A percentile compares a stretch with the other conserved stretches of the same genome.
Evolutionary conservation across 805 yeast species (phyloP).

Genomic region (Monosporozyma aerobia): DNA sequence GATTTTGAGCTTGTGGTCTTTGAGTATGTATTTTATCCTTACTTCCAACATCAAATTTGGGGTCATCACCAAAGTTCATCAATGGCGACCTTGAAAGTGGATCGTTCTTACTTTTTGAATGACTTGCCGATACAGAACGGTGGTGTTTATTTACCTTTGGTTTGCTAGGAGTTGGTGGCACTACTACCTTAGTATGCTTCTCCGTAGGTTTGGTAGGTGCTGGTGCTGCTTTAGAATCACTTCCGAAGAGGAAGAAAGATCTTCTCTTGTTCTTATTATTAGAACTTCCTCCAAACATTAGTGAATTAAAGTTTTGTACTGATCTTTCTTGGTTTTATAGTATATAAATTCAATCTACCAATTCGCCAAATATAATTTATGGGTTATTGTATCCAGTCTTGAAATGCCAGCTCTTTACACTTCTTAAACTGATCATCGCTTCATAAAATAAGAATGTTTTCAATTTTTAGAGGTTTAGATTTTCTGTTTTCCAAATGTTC

Average conservation of each 20-base stretch:
- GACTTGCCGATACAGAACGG: neutral
- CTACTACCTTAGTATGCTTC: neutral
- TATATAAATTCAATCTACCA: neutral
- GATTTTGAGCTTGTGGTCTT: neutral
- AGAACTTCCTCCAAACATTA: conserved; percentile 13
- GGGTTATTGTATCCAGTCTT: neutral
- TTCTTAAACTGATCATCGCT: neutral
- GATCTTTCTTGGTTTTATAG: neutral
- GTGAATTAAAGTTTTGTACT: neutral
- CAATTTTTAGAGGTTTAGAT: neutral
- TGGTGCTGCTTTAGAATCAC: conserved; percentile 10
- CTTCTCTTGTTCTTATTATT: conserved; percentile 11
- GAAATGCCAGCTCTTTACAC: neutral
- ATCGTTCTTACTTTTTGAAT: neutral
- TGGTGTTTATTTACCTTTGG: neutral
- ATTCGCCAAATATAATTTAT: neutral
- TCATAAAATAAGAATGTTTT: neutral
- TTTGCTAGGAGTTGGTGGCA: neutral
- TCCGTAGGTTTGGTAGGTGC: neutral
- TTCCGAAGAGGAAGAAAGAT: conserved; percentile 18
- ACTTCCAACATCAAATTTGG: neutral
- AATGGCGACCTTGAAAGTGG: conserved; percentile 1
- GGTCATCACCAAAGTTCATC: neutral
- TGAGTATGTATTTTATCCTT: neutral
- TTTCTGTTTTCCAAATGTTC: neutral